Evolutionary conservation across 495 filamentous ascomycete genomes (phyloP), one percentile per base, ranked within the genome.

Genomic region (Lophium mytilinum): DNA sequence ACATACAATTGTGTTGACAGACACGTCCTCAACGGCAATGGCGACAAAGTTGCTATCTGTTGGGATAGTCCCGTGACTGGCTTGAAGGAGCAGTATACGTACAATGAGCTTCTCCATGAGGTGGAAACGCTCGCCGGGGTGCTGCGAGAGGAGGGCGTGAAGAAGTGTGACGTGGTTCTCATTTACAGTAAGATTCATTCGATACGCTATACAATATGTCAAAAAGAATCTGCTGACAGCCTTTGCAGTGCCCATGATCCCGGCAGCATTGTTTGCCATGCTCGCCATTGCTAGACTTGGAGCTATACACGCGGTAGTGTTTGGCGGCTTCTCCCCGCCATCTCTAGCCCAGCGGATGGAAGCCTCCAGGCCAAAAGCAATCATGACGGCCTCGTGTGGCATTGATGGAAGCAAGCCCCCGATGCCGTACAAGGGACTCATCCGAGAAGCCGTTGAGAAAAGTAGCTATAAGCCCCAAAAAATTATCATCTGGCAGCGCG

Each of bases 341-440:
- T 87, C 91, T 3, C 76, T 95, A 21, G 90, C 91, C 2, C 92
- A 96, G 68, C 79, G 91, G 9, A 95, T 96, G 54, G 89, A 95
- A 40, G 86, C 87, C 0, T 88, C 85, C 1, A 78, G 81, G 43
- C 88, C 91, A 11, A 78, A 79, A 17, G 82, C 78, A 9, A 83
- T 96, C 48, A 77, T 96, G 70, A 95, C 91, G 4, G 90, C 91
- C 2, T 92, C 87, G 2, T 96, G 91, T 70, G 91, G 91, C 7
- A 91, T 96, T 47, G 91, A 96, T 61, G 91, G 91, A 9, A 76
- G 76, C 53, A 94, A 95, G 66, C 85, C 83, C 1, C 82, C 87
- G 5, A 76, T 84, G 62, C 61, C 75, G 9, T 95, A 95, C 65
- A 81, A 82, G 53, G 78, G 81, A 0, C 80, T 90, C 52, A 78